A percentile compares a stretch with the other conserved stretches of the same genome.
Conservation (phyloP, 768 basidiomycete species). For the Boletus rubescentipes region DNA sequence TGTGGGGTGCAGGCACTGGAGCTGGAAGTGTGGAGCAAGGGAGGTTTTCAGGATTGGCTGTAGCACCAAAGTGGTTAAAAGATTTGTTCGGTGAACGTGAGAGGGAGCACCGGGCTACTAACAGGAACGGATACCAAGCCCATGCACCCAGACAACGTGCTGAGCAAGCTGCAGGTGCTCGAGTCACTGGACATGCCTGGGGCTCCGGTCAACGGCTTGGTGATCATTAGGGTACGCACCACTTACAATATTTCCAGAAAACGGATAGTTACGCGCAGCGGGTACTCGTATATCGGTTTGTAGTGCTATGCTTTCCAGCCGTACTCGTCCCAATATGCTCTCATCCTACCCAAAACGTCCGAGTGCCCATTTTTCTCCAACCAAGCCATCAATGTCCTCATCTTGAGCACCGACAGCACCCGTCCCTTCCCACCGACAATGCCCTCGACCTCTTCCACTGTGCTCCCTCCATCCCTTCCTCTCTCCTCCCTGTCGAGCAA, state of each 20-base stretch:
- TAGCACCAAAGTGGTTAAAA: conserved; percentile 61
- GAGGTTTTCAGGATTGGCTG: conserved; percentile 39
- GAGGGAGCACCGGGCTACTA: conserved; percentile 34
- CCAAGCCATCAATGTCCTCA: conserved; percentile 85
- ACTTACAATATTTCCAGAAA: not conserved
- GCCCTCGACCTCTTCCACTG: conserved; percentile 79
- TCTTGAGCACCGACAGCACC: conserved; percentile 78
- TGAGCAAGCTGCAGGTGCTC: conserved; percentile 16
- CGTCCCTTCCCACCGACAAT: conserved; percentile 64
- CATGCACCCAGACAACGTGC: conserved; percentile 49
- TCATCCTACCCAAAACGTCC: conserved; percentile 69
- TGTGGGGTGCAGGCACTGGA: conserved; percentile 51
- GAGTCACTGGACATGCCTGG: conserved; percentile 45
- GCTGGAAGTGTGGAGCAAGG: conserved; percentile 40
- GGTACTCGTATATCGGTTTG: not conserved
- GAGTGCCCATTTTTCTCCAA: conserved; percentile 65
- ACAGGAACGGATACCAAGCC: conserved; percentile 54
- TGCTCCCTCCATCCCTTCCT: conserved; percentile 53
- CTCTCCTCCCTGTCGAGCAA: conserved; percentile 67
- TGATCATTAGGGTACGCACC: conserved; percentile 4
- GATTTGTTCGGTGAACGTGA: conserved; percentile 44
- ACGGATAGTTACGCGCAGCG: not conserved
- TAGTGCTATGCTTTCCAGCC: conserved; percentile 27
- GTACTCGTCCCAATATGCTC: conserved; percentile 51
- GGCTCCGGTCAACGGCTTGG: conserved; percentile 56